Evolutionary conservation across 2,329 filamentous ascomycete genomes (phyloP), one percentile per base, ranked within the genome.

Genomic region (Claviceps citrina): DNA sequence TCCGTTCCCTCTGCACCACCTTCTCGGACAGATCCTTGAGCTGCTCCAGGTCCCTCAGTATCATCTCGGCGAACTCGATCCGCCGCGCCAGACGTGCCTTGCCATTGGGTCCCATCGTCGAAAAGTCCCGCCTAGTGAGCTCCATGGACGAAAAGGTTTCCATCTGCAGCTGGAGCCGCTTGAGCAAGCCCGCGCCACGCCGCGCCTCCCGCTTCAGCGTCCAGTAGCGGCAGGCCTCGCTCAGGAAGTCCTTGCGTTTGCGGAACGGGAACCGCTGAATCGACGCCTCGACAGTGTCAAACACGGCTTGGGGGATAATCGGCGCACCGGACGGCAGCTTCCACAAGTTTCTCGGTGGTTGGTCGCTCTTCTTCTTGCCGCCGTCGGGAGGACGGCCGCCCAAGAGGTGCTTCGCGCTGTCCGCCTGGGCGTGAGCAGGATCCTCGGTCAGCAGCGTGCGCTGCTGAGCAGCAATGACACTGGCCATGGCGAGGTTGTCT

Each of bases 91-190:
- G 68, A 36, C 85, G 74, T 20, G 81, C 73, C 51, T 80, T 78
- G 40, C 91, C 91, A 35, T 77, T 78, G 31, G 82, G 78, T 6
- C 91, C 91, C 84, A 96, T 94, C 28, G 82, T 81, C n/a, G 82
- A 82, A 60, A 95, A 98, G 59, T 96, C 89, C 43, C 91, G 81
- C 39, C 91, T 75, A 2, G 91, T 95, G 48, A 98, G 79, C 61
- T 98, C 91, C 81, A 95, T 94, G 0, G 86, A 94, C 6, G 89
- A 89, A 59, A 96, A 98, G 0, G 85, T 84, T 59, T 96, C 89
- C 71, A 95, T 82, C 58, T 95, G 87, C 42, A 96, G 65, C 57
- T 98, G 91, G 16, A 98, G 69, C 27, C 91, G 78, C 62, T 96
- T 96, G 44, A 98, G 71, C 41, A 98, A 68, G 4, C 91, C 85